A percentile compares a stretch with the other conserved stretches of the same genome.
Conservation (phyloP, 768 basidiomycete genomes). For the Amanita brunnescens region DNA sequence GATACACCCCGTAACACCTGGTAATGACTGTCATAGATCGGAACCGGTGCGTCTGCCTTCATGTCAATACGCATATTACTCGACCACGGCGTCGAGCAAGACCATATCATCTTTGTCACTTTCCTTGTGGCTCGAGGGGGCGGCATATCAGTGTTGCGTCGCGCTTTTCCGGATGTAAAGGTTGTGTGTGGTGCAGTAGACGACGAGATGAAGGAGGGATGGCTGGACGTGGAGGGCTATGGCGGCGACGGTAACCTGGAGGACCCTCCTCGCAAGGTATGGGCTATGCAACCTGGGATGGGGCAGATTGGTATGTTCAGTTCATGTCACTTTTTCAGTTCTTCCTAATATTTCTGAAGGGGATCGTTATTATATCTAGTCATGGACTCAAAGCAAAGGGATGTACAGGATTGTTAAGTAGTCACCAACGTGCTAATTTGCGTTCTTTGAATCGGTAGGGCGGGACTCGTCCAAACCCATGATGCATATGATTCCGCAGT, state of each 20-base stretch:
- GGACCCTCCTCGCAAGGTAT: slow-evolving; percentile 55
- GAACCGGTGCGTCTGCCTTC: slow-evolving; percentile 86
- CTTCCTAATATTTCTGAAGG: slow-evolving; percentile 16
- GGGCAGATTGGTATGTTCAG: slow-evolving; percentile 69
- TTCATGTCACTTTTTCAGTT: neutral
- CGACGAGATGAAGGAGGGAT: slow-evolving; percentile 63
- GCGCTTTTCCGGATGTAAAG: slow-evolving; percentile 78
- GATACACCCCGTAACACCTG: neutral
- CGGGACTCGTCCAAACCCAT: too few relatives aligned
- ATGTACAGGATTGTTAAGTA: neutral
- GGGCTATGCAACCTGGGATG: slow-evolving; percentile 84
- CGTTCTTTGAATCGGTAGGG: too few relatives aligned
- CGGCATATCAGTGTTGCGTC: slow-evolving; percentile 65
- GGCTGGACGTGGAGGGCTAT: slow-evolving; percentile 55
- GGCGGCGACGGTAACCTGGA: slow-evolving; percentile 39
- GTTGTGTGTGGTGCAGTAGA: slow-evolving; percentile 85
- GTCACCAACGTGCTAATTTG: too few relatives aligned
- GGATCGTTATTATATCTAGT: slow-evolving; percentile 32
- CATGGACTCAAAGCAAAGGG: neutral
- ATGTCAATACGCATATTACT: slow-evolving; percentile 93
- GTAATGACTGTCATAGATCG: slow-evolving; percentile 46
- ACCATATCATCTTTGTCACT: slow-evolving; percentile 82
- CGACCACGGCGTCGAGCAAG: slow-evolving; percentile 83
- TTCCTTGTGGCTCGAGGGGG: slow-evolving; percentile 83
- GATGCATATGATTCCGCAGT: too few relatives aligned